Base-by-base conservation (phyloP, 106 monocot species). In the Dioscorea alata region DNA sequence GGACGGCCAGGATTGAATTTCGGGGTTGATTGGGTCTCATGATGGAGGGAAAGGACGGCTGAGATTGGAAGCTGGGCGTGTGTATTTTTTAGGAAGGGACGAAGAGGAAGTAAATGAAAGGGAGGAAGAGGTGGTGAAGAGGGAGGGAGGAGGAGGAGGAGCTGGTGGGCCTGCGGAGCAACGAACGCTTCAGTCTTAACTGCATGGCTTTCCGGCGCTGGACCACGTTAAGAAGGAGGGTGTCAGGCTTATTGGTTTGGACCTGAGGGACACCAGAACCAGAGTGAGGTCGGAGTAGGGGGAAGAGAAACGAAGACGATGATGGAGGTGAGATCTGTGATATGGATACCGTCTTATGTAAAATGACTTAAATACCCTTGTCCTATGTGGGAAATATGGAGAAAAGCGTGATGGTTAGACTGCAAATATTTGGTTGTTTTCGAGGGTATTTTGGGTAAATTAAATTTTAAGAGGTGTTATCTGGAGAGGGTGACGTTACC, bases 81-180 rank as follows among this genome's bases (percentile, higher is more conserved):
- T 28, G 28, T 1, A 28, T 28, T 28, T 28, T 28, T 79, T 69
- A 93, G 69, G 93, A 89, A 22, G 94, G 94, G 62, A 85, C 74
- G 74, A 90, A 84, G 65, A 90, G 94, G 80, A 87, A 90, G 65
- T 80, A 84, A 48, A 73, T 69, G 25, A 75, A 48, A 25, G 71
- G 71, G 54, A 75, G 65, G 71, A 75, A 59, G 64, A 71, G 81
- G 74, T 68, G 77, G 58, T 80, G 73, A 65, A 74, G 74, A 50
- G 65, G 87, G 64, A 66, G 74, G 68, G 74, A 22, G 24, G 34
- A 49, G 48, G 58, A 25, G 71, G 34, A 75, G 76, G 69, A 75
- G 69, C 71, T 69, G 68, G 78, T 73, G 54, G 24, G 33, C 59
- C 71, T 9, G 50, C 63, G 59, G 78, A 75, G 72, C 74, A 74